Conservation (phyloP, 176 grass and related monocot species). For the Triticum monococcum region DNA sequence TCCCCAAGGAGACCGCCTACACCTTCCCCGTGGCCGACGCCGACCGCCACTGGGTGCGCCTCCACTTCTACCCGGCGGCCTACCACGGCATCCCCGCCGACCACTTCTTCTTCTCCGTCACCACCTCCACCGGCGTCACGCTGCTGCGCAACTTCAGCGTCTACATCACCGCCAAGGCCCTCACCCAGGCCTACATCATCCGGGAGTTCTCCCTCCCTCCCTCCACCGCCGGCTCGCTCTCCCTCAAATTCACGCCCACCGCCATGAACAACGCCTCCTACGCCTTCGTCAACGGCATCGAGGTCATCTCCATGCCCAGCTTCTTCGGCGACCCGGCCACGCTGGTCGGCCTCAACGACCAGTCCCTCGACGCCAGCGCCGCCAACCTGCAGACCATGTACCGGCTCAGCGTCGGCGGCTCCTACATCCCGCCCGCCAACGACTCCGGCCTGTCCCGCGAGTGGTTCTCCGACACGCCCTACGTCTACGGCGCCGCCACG, state of each 20-base stretch:
- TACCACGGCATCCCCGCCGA: conserved; percentile 54
- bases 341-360: conserved; percentile 35
- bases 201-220: conserved; percentile 57
- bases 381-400: conserved; percentile 58
- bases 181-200: conserved; percentile 71
- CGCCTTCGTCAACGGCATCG: conserved; percentile 77
- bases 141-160: conserved; percentile 81
- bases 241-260: conserved; percentile 57
- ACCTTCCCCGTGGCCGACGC: conserved; percentile 46
- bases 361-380: conserved; percentile 29
- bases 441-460: conserved; percentile 57
- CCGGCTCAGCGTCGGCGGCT: conserved; percentile 65
- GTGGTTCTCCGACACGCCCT: conserved; percentile 70
- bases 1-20: conserved; percentile 55
- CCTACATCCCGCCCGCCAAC: conserved; percentile 43
- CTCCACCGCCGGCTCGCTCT: conserved; percentile 25
- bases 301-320: conserved; percentile 76
- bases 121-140: conserved; percentile 45
- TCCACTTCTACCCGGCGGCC: conserved; percentile 73
- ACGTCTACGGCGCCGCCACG: conserved; percentile 55
- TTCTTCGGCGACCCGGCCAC: conserved; percentile 37
- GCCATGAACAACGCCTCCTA: conserved; percentile 72
- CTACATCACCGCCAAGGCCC: conserved; percentile 64
- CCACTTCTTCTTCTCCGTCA: conserved; percentile 66
- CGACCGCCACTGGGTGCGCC: conserved; percentile 68